Conservation (phyloP, 1,284 basidiomycete species). For the Tilletiaria anomala region DNA sequence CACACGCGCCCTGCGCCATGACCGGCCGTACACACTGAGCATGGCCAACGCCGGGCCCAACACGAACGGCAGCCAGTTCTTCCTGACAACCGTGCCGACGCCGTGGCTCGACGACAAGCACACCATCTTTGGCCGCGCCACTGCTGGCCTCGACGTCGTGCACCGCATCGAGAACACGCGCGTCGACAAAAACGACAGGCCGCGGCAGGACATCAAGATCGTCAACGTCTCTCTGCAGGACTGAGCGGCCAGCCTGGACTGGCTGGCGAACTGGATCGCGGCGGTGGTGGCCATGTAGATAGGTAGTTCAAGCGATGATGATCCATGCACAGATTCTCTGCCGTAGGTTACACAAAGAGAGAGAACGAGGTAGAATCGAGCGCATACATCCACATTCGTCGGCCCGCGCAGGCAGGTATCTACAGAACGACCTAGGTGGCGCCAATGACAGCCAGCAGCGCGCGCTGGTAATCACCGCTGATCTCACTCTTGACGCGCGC, state of each 20-base stretch:
- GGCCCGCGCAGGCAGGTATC: too few relatives aligned
- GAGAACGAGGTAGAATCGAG: too few relatives aligned
- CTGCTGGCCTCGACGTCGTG: conserved; percentile 46
- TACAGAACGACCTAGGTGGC: neutral
- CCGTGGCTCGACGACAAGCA: conserved; percentile 66
- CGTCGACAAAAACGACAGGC: conserved; percentile 41
- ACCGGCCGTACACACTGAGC: conserved; percentile 87
- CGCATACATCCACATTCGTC: too few relatives aligned
- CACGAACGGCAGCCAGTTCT: conserved; percentile 76
- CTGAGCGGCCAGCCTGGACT: too few relatives aligned
- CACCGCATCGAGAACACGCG: conserved; percentile 68
- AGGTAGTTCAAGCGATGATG: too few relatives aligned
- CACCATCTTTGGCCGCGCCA: conserved; percentile 48
- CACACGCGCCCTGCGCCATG: conserved; percentile 70
- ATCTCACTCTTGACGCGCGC: conserved; percentile 27
- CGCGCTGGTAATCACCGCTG: conserved; percentile 18
- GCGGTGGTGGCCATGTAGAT: too few relatives aligned
- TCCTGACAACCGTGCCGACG: conserved; percentile 89
- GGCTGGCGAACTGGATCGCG: too few relatives aligned
- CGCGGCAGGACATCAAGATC: conserved; percentile 20
- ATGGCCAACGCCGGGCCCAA: conserved; percentile 95
- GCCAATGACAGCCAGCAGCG: conserved; percentile 2
- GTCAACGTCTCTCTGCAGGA: conserved; percentile 9
- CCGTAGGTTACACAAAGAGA: too few relatives aligned
- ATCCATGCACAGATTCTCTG: too few relatives aligned